Evolutionary conservation across 2,329 filamentous ascomycete species (phyloP), one percentile per base, ranked within the genome.

Genomic region (Penicillium sp.): DNA sequence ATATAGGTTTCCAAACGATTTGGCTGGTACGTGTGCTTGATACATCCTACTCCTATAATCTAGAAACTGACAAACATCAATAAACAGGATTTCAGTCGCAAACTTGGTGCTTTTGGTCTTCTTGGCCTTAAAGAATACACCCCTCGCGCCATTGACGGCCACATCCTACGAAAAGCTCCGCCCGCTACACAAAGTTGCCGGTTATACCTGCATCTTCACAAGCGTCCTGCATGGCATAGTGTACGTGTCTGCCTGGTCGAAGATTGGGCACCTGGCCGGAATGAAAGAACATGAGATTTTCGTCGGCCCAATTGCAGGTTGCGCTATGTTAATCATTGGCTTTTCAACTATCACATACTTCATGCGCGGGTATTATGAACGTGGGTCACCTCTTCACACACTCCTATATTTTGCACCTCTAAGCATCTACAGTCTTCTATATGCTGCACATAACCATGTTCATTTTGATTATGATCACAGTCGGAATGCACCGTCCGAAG

Each of bases 131-230:
- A 56, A 60, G 37, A 62, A 62, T 22, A 62, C 60, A 0, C 60
- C 60, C 16, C 47, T 62, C 16, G 60, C 60, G 2, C 53, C 56
- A 1, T 50, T 62, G 31, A 54, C 58, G 4, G 60, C 49, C 26
- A 54, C 22, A n/a, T 62, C 60, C 7, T 62, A 62, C 24, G 60
- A 62, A 34, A 62, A 59, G 34, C 55, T 62, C n/a, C 60, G 60
- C n/a, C 58, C 58, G 4, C 44, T 62, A 22, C 60, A 62, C 47
- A 62, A 61, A 31, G 58, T 56, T 11, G 55, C 60, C 20, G 60
- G 60, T 20, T 62, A 61, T 14, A 62, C 60, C 5, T 62, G 60
- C 24, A 62, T 62, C 7, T 46, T 56, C 38, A 48, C 52, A 22
- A 54, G 49, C 14, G 11, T 47, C 5, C 6, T 55, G 9, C 55